Evolutionary conservation across 257 asterid species (phyloP), one percentile per base, ranked within the genome.

Genomic region (Scutellaria galericulata): DNA sequence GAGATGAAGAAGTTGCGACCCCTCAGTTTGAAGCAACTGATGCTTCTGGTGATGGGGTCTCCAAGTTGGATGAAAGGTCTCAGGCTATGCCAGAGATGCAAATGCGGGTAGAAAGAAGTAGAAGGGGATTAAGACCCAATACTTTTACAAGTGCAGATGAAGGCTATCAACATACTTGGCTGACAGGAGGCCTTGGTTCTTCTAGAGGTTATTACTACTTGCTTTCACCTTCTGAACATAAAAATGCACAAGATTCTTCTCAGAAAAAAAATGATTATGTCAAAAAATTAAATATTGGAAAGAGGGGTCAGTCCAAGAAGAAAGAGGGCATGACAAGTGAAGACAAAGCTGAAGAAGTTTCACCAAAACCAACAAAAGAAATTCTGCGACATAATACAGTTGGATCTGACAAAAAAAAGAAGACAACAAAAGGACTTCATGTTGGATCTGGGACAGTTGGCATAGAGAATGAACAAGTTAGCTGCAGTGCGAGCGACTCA

Each of bases 71-170:
- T 0, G 61, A 24, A 41, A 41, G 3, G 35, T 64, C 56, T 13
- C 45, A 47, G 22, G 66, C 37, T 10, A 71, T 2, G 27, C 27
- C 27, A 2, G 27, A 24, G 27, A 24, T 24, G 27, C 27, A 24
- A 24, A 24, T 24, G 56, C n/a, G 2, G n/a, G 20, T 56, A 20
- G 22, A 45, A 57, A 79, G 76, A 40, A 55, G 73, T 53, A 81
- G 72, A 75, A 73, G 76, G 78, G 80, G 68, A 31, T 76, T 71
- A 72, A 78, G 66, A 73, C 73, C 81, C 10, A 78, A 79, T 37
- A 66, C 86, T 65, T 51, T 76, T 40, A 31, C 69, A 10, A 81
- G 79, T 68, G 81, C 71, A 5, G 83, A 72, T 65, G 79, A 80
- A 68, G 85, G 82, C 6, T 77, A 71, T 45, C 57, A 65, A 39